Evolutionary conservation across 345 rosid genomes (phyloP), one percentile per base, ranked within the genome.

Genomic region (Balakata baccata): DNA sequence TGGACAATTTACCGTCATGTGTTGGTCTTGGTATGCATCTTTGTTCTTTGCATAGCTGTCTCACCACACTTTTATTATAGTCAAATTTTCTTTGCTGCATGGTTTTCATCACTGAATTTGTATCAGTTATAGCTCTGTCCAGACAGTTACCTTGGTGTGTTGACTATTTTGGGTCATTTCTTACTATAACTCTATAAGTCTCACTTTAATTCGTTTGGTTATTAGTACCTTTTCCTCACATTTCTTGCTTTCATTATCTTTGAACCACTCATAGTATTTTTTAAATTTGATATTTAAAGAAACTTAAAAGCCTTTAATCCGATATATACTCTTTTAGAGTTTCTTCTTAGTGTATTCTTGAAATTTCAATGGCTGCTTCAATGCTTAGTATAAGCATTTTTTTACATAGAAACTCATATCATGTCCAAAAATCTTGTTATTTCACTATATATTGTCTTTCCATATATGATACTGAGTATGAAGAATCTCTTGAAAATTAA

Each of bases 21-120:
- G 86, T 89, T 71, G 99, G 99, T 62, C 94, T 95, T 73, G 99
- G 99, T 95, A 84, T 47, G 93, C 79, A 68, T 8, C 71, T 50
- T 53, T 37, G 6, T 13, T 61, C 41, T 66, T 58, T 38, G 7
- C 56, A 12, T 13, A 54, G 11, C 65, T 69, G 37, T 61, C 65
- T 56, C 43, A 8, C 45, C 52, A 22, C 71, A 56, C 56, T 70
- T 16, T 37, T 70, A 61, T 16, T 73, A 22, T 17, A 58, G 29
- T 63, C 64, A 18, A 37, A 43, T 39, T 63, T 70, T 53, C 43
- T 59, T 57, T 59, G 5, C 54, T 39, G 16, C 57, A 0, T 68
- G 12, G 25, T 64, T 41, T 39, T 58, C 46, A 14, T 58, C 46
- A 14, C 67, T 18, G 64, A 58, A 53, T 68, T 68, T 51, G 22